These are phyloP conservation scores for Daldinia eschscholtzii DNA, from an alignment of 2,329 filamentous ascomycete genomes.

Conservation along the genomic window DNA sequence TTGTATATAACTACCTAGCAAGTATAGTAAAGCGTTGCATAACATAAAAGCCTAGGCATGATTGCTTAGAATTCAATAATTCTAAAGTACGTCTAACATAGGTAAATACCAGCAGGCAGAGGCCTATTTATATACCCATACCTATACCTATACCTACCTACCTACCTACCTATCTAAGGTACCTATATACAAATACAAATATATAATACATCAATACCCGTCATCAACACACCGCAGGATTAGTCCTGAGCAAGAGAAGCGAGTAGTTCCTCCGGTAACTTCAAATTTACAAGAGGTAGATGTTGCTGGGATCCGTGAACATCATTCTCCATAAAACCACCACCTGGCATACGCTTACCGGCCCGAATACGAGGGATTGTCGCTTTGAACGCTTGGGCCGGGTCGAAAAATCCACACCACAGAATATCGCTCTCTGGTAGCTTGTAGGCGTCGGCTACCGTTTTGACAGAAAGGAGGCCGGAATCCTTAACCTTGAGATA, in stretches of 20 bases:
- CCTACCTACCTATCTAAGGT: too few species aligned
- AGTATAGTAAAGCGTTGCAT: background rate
- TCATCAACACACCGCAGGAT: background rate
- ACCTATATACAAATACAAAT: background rate
- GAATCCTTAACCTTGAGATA: conserved; percentile 56
- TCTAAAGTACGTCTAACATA: background rate
- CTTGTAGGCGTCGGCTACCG: conserved; percentile 52
- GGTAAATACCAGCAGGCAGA: background rate
- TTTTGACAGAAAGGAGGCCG: conserved; percentile 53
- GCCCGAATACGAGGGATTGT: conserved; percentile 53
- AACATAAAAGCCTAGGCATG: background rate
- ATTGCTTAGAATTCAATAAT: background rate
- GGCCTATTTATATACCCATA: too few species aligned
- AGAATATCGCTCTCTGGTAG: conserved; percentile 50
- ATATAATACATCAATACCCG: conserved; percentile 14
- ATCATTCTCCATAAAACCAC: conserved; percentile 52
- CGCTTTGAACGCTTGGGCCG: conserved; percentile 61
- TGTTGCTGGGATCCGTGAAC: conserved; percentile 51
- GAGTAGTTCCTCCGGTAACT: conserved; percentile 40
- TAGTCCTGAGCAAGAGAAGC: conserved; percentile 24
- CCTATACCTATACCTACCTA: too few species aligned
- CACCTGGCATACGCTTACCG: conserved; percentile 41
- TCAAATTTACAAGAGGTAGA: conserved; percentile 45
- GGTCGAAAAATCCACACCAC: conserved; percentile 59
- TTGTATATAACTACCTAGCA: background rate